Base-by-base conservation (phyloP, 1,139 yeast species). In the Citeromyces hawaiiensis region DNA sequence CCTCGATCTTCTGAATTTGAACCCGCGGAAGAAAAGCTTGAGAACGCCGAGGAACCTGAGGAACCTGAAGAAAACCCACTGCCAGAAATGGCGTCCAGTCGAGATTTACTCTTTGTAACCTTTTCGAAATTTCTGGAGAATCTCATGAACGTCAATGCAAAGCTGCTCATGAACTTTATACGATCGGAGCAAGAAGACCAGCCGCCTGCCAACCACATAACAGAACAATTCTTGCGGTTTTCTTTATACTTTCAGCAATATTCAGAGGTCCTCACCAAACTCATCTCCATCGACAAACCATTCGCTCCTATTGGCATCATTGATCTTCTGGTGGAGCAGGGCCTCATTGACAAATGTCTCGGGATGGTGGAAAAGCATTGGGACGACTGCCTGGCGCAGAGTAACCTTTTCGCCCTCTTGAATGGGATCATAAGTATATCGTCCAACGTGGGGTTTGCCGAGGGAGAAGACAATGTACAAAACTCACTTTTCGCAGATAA, bases 71-170 rank as follows among this genome's bases (percentile, higher is more conserved):
- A 51, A 54, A 19, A 53, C 54, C 21, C 15, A 5, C 15, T n/a
- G 15, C 15, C 13, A 29, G 6, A n/a, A 11, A 6, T 11, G 4
- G 32, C 15, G 6, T n/a, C 32, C 9, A 29, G 15, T 29, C 32
- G 32, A 29, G 32, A 34, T 75, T 86, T 44, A 66, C 81, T 49
- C 78, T 93, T 30, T 75, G 88, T 15, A 93, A 41, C 85, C 86
- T 87, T 93, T 59, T 81, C 93, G 71, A 88, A 87, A 56, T 80
- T 91, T 45, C 82, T 85, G 63, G 98, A 91, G 55, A 88, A 87
- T 51, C 64, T 93, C 47, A 66, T 93, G 40, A 91, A 85, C 52
- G 79, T 82, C 72, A 88, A 88, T 59, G 76, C 86, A 45, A 83
- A 80, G 46, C 86, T 79, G 47, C 72, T 82, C 73, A 71, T 83